Percentiles rank a stretch among this genome's conserved stretches.
Evolutionary conservation across 345 rosid genomes (phyloP).

Genomic region (Aquilaria malaccensis): DNA sequence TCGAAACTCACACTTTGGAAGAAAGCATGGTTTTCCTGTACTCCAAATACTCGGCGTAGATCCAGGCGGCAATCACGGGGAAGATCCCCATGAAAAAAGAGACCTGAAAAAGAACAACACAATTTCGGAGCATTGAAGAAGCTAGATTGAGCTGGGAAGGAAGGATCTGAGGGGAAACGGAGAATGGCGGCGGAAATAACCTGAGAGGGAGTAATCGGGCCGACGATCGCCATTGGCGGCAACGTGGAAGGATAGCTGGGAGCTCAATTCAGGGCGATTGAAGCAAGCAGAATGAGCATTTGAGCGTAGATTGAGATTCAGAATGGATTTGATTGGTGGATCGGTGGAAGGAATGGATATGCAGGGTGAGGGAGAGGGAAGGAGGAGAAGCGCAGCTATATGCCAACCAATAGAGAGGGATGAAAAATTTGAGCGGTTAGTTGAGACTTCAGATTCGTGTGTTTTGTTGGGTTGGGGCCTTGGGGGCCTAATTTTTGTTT

Average conservation of each 20-base stretch:
- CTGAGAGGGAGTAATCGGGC: constrained; percentile 71
- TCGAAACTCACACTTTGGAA: constrained; percentile 59
- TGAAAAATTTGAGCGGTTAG: background rate
- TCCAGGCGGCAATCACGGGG: constrained; percentile 64
- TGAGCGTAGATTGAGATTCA: background rate
- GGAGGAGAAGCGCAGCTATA: background rate
- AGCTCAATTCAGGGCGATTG: background rate
- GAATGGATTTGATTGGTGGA: constrained; percentile 4
- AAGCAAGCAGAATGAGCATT: constrained; percentile 13
- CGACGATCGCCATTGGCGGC: constrained; percentile 35
- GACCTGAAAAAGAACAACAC: constrained; percentile 34
- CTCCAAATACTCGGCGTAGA: constrained; percentile 77
- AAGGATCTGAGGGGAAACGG: constrained; percentile 11
- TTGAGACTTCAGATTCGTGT: background rate
- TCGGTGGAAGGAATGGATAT: constrained; percentile 26
- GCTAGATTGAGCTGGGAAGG: constrained; percentile 12
- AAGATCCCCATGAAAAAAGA: constrained; percentile 69
- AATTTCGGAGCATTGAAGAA: background rate
- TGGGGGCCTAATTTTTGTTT: no score
- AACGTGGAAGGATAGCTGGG: background rate
- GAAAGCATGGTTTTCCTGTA: constrained; percentile 36
- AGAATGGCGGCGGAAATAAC: constrained; percentile 26
- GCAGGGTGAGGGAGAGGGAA: background rate
- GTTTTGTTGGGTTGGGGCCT: background rate
- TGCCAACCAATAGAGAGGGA: background rate